A percentile compares a stretch with the other conserved stretches of the same genome.
phyloP scores from a whole-genome alignment of 1,284 basidiomycete genomes.

The Naganishia sp. region DNA sequence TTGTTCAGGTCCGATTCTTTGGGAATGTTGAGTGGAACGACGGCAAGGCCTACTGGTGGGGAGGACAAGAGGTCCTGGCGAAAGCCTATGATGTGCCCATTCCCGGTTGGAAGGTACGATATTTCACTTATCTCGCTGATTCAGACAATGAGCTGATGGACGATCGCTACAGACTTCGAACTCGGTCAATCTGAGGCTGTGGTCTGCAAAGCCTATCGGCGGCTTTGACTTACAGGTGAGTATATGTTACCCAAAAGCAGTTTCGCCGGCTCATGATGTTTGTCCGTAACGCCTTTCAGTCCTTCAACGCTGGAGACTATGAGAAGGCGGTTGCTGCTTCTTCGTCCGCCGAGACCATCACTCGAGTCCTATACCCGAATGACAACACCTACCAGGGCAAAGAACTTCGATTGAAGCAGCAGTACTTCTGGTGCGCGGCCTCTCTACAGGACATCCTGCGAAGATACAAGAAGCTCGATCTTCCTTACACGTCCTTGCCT shows the following conservation, averaged over 20 bases:
- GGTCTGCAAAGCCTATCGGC: slow-evolving; percentile 77
- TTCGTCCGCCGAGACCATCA: slow-evolving; percentile 86
- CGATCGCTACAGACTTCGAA: slow-evolving; percentile 48
- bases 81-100: slow-evolving; percentile 89
- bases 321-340: slow-evolving; percentile 79
- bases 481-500: slow-evolving; percentile 61
- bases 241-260: slow-evolving; percentile 79
- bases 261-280: neutral
- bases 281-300: neutral
- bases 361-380: slow-evolving; percentile 72
- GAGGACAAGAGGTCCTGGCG: slow-evolving; percentile 86
- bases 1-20: slow-evolving; percentile 69
- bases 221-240: slow-evolving; percentile 71
- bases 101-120: slow-evolving; percentile 60
- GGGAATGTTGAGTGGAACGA: slow-evolving; percentile 70
- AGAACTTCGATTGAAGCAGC: slow-evolving; percentile 87
- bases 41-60: slow-evolving; percentile 71
- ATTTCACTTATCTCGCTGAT: too few relatives aligned
- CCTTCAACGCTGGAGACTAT: slow-evolving; percentile 74
- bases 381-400: slow-evolving; percentile 65
- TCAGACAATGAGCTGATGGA: neutral
- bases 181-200: slow-evolving; percentile 56
- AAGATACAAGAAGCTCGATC: slow-evolving; percentile 55
- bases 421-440: slow-evolving; percentile 78
- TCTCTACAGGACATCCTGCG: slow-evolving; percentile 78